Conservation (phyloP, 1,284 basidiomycete genomes). For the Cystobasidium slooffiae region DNA sequence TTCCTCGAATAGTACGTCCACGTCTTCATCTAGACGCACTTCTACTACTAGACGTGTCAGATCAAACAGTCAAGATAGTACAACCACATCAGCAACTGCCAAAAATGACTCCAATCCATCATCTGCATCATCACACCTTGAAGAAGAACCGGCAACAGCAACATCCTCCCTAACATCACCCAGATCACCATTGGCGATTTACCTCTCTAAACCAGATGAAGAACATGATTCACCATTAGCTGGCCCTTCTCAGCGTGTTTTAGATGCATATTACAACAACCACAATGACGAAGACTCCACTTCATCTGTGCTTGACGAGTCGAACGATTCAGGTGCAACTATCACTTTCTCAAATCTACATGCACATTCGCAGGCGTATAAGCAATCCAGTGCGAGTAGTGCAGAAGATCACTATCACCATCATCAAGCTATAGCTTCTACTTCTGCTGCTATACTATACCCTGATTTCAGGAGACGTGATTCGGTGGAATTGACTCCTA, state of each 20-base stretch:
- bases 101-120: neutral
- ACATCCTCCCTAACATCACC: neutral
- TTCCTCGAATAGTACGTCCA: no score
- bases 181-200: slow-evolving; percentile 8
- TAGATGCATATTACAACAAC: neutral
- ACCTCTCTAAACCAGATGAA: slow-evolving; percentile 25
- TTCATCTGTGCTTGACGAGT: slow-evolving; percentile 2
- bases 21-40: no score
- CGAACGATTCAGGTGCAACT: neutral
- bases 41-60: neutral
- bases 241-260: slow-evolving; percentile 5
- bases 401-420: neutral
- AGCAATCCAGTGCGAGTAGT: no score
- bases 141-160: neutral
- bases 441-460: slow-evolving; percentile 14
- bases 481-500: neutral
- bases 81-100: neutral
- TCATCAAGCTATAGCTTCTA: neutral
- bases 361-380: no score
- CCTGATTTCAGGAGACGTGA: neutral
- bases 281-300: neutral
- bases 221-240: slow-evolving; percentile 17
- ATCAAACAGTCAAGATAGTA: slow-evolving; percentile 20
- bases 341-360: neutral
- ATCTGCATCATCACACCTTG: neutral